These are phyloP conservation scores for Geotrichum fermentans DNA, from an alignment of 1,139 yeast species.

Conservation along the genomic window DNA sequence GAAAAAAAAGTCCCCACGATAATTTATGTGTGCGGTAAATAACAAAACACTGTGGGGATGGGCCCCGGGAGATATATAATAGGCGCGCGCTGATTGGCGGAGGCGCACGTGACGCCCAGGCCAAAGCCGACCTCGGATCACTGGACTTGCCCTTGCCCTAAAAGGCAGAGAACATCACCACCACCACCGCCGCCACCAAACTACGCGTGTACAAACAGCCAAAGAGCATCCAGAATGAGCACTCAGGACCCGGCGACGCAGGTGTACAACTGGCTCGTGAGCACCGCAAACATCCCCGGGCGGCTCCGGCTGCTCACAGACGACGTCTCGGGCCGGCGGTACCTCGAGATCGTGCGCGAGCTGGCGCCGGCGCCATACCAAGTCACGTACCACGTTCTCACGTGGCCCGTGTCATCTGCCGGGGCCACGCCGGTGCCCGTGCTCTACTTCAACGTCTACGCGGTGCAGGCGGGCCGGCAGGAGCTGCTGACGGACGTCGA, in stretches of 20 bases:
- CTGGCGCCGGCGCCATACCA: background rate
- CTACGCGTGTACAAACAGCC: no score
- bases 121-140: background rate
- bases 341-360: constrained; percentile 11
- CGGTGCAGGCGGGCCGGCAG: background rate
- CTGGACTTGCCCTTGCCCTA: background rate
- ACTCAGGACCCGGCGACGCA: constrained; percentile 5
- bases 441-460: constrained; percentile 30
- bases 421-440: constrained; percentile 29
- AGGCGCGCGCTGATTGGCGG: background rate
- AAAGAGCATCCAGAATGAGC: no score
- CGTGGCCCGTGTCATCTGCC: constrained; percentile 29
- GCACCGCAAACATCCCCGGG: background rate
- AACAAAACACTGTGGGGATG: background rate
- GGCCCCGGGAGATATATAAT: background rate
- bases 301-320: background rate
- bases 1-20: background rate
- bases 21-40: no score
- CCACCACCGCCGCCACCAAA: background rate
- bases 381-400: constrained; percentile 26
- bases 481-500: constrained; percentile 24
- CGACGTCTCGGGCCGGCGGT: background rate
- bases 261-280: background rate
- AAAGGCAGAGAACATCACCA: background rate
- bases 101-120: background rate